Base-by-base conservation (phyloP, 2,329 filamentous ascomycete genomes). In the Fonsecaea multimorphosa region DNA sequence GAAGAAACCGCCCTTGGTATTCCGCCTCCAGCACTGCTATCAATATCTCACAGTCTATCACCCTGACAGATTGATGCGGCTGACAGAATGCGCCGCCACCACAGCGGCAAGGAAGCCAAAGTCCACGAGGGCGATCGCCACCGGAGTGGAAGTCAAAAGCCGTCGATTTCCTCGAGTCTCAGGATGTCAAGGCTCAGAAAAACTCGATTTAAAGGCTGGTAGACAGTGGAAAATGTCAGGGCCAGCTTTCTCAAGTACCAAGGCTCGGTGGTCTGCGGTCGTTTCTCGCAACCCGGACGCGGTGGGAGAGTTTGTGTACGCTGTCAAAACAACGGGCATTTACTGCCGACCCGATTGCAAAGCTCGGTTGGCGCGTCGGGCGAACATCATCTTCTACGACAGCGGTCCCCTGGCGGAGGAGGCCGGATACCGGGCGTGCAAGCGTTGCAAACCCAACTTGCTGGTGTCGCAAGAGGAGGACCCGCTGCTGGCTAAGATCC, bases 321-420 rank as follows among this genome's bases (percentile, higher is more conserved):
- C 77, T 16, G 84, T 87, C 22, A 79, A 79, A 56, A 83, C 83
- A 0, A 87, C 85, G 2, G 79, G 78, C 49, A 84, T 86, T 53
- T 87, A 84, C 73, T 87, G 85, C 71, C 80, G 84, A 0, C 84
- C 84, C 1, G 84, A 80, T 2, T 87, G 85, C 61, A 78, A 82
- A 1, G 82, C 84, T 4, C 83, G 86, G n/a, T 81, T 91, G 16
- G 82, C 84, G 1, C 78, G 81, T 2, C 80, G 84, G 19, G 80
- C 85, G 14, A 84, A 84, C 22, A 79, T 91, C 40, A 75, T 78
- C 38, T 87, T 86, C 74, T 84, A 80, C 73, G 78, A 82, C 52
- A 81, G 79, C 0, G 74, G 80, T 0, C 69, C 74, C 1, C 76
- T 82, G 61, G 85, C 85, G 9, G 79, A 81, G 70, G 73, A 75